phyloP scores from a whole-genome alignment of 768 basidiomycete species.

The Termitomyces heimii region DNA sequence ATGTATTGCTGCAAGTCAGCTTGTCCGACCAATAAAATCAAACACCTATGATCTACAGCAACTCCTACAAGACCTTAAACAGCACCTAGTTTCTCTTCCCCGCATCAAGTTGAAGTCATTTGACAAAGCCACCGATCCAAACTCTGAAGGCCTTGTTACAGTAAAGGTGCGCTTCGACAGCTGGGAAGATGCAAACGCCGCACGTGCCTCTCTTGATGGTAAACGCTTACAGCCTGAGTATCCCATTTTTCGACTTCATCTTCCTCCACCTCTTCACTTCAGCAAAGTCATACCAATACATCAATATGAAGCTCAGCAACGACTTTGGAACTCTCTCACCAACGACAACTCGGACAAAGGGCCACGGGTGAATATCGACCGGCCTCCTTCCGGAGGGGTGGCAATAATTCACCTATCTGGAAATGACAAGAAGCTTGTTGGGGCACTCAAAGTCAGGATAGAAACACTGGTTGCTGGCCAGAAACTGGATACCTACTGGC shows the following conservation, averaged over 20 bases:
- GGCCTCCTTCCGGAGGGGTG: conserved; percentile 9
- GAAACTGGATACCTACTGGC: conserved; percentile 44
- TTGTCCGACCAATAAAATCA: conserved; percentile 18
- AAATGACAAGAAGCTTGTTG: conserved; percentile 45
- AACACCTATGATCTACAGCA: conserved; percentile 13
- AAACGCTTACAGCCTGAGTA: conserved; percentile 23
- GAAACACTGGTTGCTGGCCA: conserved; percentile 50
- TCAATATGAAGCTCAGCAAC: conserved; percentile 47
- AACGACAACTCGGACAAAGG: conserved; percentile 28
- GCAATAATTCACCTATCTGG: conserved; percentile 43
- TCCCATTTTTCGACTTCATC: conserved; percentile 29
- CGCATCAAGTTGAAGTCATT: conserved; percentile 18
- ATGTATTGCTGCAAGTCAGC: conserved; percentile 23
- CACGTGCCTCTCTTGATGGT: conserved; percentile 28
- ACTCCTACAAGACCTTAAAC: conserved; percentile 17
- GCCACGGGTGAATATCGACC: conserved; percentile 25
- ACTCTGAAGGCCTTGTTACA: conserved; percentile 24
- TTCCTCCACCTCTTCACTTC: conserved; percentile 47
- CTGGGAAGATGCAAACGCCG: conserved; percentile 41
- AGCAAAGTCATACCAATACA: conserved; percentile 38
- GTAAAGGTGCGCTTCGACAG: conserved; percentile 41
- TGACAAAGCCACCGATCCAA: conserved; percentile 17
- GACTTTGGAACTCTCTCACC: conserved; percentile 40
- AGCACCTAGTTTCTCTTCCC: conserved; percentile 16
- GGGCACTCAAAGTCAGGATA: conserved; percentile 53